Conservation (phyloP, 148 eudicot species). For the Silene latifolia region DNA sequence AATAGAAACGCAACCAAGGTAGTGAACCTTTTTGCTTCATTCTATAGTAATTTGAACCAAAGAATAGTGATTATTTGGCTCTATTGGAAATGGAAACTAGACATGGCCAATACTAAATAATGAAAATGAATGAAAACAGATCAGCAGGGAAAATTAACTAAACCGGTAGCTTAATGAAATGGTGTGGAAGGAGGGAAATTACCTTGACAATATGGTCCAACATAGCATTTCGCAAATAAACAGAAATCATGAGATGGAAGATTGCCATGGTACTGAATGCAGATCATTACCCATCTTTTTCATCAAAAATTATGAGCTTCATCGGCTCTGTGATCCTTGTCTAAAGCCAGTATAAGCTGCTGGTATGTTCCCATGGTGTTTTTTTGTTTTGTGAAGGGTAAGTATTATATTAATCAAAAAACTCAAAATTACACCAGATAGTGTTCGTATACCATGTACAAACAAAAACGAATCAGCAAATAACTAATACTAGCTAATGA, state of each 20-base stretch:
- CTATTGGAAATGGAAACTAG: neutral
- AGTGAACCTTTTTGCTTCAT: neutral
- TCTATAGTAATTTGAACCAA: neutral
- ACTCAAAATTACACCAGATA: no score
- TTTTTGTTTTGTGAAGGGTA: no score
- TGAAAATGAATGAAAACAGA: no score
- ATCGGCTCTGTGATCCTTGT: constrained; percentile 75
- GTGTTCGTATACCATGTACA: no score
- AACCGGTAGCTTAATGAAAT: neutral
- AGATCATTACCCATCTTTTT: constrained; percentile 72
- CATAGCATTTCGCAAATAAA: constrained; percentile 79
- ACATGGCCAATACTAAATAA: no score
- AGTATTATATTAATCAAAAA: no score
- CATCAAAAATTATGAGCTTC: constrained; percentile 81
- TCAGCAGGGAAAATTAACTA: no score
- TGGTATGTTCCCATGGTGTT: constrained; percentile 66
- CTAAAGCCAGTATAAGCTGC: constrained; percentile 80
- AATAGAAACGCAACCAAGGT: neutral
- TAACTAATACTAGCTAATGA: no score
- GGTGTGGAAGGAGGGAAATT: neutral
- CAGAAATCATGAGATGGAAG: constrained; percentile 69
- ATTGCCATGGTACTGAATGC: constrained; percentile 86
- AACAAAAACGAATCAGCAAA: no score
- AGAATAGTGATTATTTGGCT: neutral
- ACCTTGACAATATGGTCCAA: constrained; percentile 63